A percentile compares a stretch with the other conserved stretches of the same genome.
Conservation (phyloP, 2,329 filamentous ascomycete species). For the Shiraia sp. region DNA sequence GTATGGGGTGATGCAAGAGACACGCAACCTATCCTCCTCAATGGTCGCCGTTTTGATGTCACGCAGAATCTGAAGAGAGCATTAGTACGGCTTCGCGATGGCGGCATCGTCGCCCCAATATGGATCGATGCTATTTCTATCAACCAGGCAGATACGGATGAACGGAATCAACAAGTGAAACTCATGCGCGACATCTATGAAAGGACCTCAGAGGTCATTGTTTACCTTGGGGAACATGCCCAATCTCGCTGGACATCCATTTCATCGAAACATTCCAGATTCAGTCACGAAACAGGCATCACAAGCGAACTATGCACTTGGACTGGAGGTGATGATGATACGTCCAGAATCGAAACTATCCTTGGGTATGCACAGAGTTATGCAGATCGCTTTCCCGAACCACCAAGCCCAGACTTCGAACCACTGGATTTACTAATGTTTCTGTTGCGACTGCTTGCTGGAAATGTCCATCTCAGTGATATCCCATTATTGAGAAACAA, state of each 20-base stretch:
- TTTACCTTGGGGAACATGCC: constrained; percentile 7
- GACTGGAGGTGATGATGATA: not conserved
- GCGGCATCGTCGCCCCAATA: not conserved
- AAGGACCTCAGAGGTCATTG: constrained; percentile 4
- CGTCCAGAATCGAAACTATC: constrained; percentile 1
- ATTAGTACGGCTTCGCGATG: constrained; percentile 3
- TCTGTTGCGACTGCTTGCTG: constrained; percentile 7
- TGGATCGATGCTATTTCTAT: constrained; percentile 1
- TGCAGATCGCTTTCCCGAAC: constrained; percentile 8
- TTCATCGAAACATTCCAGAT: not conserved
- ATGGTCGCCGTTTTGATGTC: constrained; percentile 6
- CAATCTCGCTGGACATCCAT: not conserved
- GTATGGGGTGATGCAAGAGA: constrained; percentile 11
- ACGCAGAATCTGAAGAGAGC: constrained; percentile 12
- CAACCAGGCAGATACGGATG: not conserved
- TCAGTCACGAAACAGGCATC: not conserved
- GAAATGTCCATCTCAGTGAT: constrained; percentile 9
- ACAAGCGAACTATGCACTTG: constrained; percentile 4
- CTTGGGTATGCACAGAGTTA: constrained; percentile 3
- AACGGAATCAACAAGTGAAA: not conserved
- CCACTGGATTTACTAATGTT: constrained; percentile 2
- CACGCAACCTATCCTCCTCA: constrained; percentile 7
- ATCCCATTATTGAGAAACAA: constrained; percentile 7
- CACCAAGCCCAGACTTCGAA: constrained; percentile 1
- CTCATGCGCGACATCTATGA: not conserved